Percentiles rank a stretch among this genome's conserved stretches.
phyloP scores from a whole-genome alignment of 2,329 filamentous ascomycete species.

The Neobulgaria alba region DNA sequence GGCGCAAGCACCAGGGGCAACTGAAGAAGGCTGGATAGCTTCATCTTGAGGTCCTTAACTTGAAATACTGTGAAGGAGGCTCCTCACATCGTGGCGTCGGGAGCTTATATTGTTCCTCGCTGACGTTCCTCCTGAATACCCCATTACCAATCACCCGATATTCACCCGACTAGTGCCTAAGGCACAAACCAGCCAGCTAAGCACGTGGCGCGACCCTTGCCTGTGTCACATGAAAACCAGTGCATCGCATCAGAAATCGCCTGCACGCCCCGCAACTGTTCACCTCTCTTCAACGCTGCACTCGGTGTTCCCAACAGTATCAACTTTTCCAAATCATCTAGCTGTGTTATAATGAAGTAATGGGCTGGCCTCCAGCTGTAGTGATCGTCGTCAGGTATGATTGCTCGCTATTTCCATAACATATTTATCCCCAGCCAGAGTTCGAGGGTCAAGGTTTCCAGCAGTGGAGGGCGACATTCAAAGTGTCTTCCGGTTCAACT shows the following conservation, averaged over 20 bases:
- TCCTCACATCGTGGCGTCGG: too few species aligned
- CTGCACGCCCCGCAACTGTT: not conserved
- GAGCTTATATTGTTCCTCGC: too few species aligned
- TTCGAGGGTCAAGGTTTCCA: not conserved
- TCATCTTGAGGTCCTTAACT: conserved; percentile 40
- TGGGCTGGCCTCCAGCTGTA: conserved; percentile 42
- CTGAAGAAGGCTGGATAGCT: conserved; percentile 34
- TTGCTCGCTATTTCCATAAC: not conserved
- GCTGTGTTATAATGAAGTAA: conserved; percentile 12
- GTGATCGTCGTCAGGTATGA: conserved; percentile 43
- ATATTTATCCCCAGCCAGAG: conserved; percentile 1
- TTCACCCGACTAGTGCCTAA: too few species aligned
- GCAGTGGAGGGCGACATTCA: not conserved
- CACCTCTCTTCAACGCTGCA: not conserved
- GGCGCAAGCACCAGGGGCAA: conserved; percentile 39
- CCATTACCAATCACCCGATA: too few species aligned
- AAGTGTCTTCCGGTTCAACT: not conserved
- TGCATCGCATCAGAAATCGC: too few species aligned
- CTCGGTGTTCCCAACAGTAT: too few species aligned
- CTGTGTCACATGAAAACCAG: too few species aligned
- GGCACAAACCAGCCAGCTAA: too few species aligned
- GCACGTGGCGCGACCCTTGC: too few species aligned
- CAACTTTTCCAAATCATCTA: not conserved
- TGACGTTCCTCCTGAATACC: too few species aligned
- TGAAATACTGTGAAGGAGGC: too few species aligned